These are phyloP conservation scores for Candida andamanensis DNA, from an alignment of 805 yeast species.

Conservation along the genomic window DNA sequence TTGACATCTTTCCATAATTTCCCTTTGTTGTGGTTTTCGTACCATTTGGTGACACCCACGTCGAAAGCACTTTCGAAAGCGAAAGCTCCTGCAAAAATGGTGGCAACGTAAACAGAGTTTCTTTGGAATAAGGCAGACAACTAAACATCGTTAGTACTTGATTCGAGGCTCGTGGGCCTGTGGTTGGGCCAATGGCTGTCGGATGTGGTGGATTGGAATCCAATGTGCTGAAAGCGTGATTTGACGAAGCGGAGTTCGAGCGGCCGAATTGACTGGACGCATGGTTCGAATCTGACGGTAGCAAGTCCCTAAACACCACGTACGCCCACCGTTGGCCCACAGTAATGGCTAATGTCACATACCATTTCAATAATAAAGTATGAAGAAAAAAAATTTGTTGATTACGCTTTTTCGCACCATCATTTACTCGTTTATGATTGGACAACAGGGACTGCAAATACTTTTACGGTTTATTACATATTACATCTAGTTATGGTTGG, in stretches of 20 bases:
- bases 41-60: conserved; percentile 60
- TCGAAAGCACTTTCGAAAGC: conserved; percentile 79
- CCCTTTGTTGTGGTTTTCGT: conserved; percentile 75
- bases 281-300: too few species aligned
- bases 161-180: background rate
- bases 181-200: background rate
- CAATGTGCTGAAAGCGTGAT: too few species aligned
- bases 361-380: conserved; percentile 5
- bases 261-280: too few species aligned
- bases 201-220: too few species aligned
- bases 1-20: conserved; percentile 83
- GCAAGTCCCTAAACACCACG: too few species aligned
- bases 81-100: conserved; percentile 80
- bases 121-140: conserved; percentile 57
- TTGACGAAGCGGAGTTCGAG: too few species aligned
- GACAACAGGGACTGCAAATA: too few species aligned
- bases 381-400: conserved; percentile 5
- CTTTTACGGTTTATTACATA: too few species aligned
- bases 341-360: conserved; percentile 4
- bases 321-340: too few species aligned
- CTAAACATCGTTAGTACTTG: conserved; percentile 12
- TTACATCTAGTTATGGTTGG: too few species aligned
- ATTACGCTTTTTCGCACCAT: too few species aligned
- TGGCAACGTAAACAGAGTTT: conserved; percentile 82
- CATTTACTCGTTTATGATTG: too few species aligned